A percentile compares a stretch with the other conserved stretches of the same genome.
These are phyloP conservation scores for Talaromyces pinophilus DNA, from an alignment of 2,329 filamentous ascomycete genomes.

Conservation along the genomic window DNA sequence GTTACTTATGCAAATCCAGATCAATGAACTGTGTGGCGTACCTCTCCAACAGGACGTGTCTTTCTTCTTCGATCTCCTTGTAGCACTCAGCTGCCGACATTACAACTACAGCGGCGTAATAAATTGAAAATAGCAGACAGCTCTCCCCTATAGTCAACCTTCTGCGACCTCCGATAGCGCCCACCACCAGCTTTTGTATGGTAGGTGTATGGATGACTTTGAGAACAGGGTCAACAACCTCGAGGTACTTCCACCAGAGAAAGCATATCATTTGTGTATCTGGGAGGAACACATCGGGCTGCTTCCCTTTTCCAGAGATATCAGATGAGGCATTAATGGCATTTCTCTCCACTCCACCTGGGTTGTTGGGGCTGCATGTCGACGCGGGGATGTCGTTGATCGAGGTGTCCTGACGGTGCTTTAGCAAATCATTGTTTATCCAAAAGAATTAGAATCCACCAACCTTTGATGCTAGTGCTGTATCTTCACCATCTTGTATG, in stretches of 20 bases:
- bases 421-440: neutral
- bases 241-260: slow-evolving; percentile 60
- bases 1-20: neutral
- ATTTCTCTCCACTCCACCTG: neutral
- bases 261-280: slow-evolving; percentile 40
- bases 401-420: neutral
- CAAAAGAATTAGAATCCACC: neutral
- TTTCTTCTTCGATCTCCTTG: slow-evolving; percentile 6
- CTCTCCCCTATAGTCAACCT: neutral
- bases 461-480: neutral
- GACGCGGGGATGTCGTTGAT: slow-evolving; percentile 21
- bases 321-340: neutral
- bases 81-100: slow-evolving; percentile 3
- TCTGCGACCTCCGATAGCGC: neutral
- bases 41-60: neutral
- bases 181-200: neutral
- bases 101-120: slow-evolving; percentile 7
- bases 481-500: neutral
- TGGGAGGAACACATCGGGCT: slow-evolving; percentile 15
- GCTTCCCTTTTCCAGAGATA: neutral
- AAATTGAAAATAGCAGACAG: slow-evolving; percentile 15
- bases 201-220: slow-evolving; percentile 16
- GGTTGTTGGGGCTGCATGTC: neutral
- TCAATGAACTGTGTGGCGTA: neutral
- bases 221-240: slow-evolving; percentile 43